Base-by-base conservation (phyloP, 805 yeast species). In the Candida khao-thaluensis region DNA sequence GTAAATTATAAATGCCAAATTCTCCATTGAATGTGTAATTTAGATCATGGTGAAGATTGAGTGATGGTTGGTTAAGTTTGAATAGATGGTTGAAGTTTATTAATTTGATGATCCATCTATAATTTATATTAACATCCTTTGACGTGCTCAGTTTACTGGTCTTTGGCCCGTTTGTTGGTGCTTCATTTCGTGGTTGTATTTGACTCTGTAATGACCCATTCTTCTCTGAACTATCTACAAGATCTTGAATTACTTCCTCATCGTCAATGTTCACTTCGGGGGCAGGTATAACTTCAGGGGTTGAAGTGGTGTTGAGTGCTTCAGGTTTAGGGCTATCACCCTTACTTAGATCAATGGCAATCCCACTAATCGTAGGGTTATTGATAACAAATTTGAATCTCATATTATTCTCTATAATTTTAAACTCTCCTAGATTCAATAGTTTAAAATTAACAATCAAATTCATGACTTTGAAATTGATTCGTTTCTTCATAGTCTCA, bases 381-480 rank as follows among this genome's bases (percentile, higher is more conserved):
- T 47, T 47, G 1, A 43, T 35, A 14, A 24, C 31, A 22, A 41
- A 43, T 15, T 18, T 24, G 27, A 40, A 36, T 15, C 39, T 64
- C 59, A 46, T 57, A 53, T 3, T 52, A 42, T 43, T 58, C 48
- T 39, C 62, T 45, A 7, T 56, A 47, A 9, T 31, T 42, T n/a
- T 48, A 28, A 54, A 53, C 48, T 17, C 30, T 40, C 30, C 59
- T 53, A 43, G 51, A 43, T 30, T 51, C 42, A 43, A 55, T 64
- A 32, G 51, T 9, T 56, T 55, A 7, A 44, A 47, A 27, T 26
- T 42, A 18, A 43, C 49, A 46, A 40, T 47, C 38, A 12, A 41
- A 43, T 17, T 49, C 24, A 8, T 42, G 38, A 24, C 38, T 33
- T 36, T 41, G 18, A 35, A 41, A 15, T 30, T 35, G 28, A 46